Percentiles rank a stretch among this genome's conserved stretches.
Conservation (phyloP, 2,329 filamentous ascomycete species). For the Coniochaeta prunicola region DNA sequence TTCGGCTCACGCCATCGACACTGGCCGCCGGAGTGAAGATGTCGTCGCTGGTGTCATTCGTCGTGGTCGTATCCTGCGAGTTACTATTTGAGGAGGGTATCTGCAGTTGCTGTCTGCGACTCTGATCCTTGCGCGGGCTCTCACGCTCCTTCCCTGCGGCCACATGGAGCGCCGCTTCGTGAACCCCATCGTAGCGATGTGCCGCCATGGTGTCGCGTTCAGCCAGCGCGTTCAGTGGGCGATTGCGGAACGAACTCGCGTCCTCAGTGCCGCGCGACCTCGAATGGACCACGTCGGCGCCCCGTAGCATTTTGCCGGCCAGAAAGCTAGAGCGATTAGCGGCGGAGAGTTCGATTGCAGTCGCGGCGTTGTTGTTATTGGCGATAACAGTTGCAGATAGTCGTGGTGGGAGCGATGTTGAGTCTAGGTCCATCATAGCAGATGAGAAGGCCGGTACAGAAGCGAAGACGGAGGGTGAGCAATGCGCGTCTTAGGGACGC, state of each 20-base stretch:
- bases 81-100: constrained; percentile 27
- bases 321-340: constrained; percentile 2
- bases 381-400: constrained; percentile 12
- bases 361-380: constrained; percentile 10
- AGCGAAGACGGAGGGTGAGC: not conserved
- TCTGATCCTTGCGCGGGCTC: not conserved
- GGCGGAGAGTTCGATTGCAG: constrained; percentile 3
- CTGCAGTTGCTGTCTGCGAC: not conserved
- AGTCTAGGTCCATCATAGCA: constrained; percentile 15
- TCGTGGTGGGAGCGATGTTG: constrained; percentile 12
- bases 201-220: constrained; percentile 6
- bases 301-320: constrained; percentile 14
- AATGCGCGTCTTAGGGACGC: not conserved
- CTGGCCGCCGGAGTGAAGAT: constrained; percentile 36
- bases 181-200: constrained; percentile 5
- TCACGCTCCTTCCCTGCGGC: not conserved
- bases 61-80: constrained; percentile 34
- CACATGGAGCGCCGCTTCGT: not conserved
- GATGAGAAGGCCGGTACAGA: not conserved
- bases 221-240: constrained; percentile 2
- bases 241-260: constrained; percentile 8
- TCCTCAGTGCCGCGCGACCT: constrained; percentile 8
- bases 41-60: constrained; percentile 30
- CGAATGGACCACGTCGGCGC: constrained; percentile 9
- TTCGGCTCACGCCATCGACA: constrained; percentile 32